Evolutionary conservation across 2,329 filamentous ascomycete species (phyloP), one percentile per base, ranked within the genome.

Genomic region (Fusarium bulbicola): DNA sequence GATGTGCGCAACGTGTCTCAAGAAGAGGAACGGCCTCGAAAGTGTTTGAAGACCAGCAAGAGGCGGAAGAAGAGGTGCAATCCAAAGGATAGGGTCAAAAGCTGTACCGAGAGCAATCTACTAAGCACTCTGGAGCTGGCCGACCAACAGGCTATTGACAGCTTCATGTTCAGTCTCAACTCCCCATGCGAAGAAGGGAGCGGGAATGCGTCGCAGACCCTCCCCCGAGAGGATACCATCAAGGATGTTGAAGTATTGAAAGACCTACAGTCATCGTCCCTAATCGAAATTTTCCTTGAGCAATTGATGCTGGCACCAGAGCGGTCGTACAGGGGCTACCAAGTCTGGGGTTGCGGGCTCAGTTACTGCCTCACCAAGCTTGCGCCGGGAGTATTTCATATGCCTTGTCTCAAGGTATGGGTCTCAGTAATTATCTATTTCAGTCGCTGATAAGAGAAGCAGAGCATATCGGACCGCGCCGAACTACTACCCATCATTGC

Each of bases 381-480:
- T 11, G 76, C 77, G 8, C 83, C 83, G 0, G 80, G 80, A 21
- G 80, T 84, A 21, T 84, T 84, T 34, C 72, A 83, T 56, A 73
- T 81, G 32, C 71, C 76, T 21, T 82, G 83, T 73, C 74, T 84
- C 18, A 78, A 79, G 71, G 83, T 83, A 74, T 40, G 63, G 26
- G 6, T 40, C 12, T 14, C 10, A 18, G 14, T 10, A 26, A 24
- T 36, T 11, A 34, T 10, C 4, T 14, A 24, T 21, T 18, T 26
- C 18, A n/a, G 18, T 20, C 24, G 13, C 72, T 78, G 36, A 78
- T 24, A 9, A 21, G 24, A 36, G 18, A 9, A 43, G 52, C 16
- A 82, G 81, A 58, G 54, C 13, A 39, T 82, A 42, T 70, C 74
- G 16, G 73, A 76, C 6, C 78, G 77, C 26, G 76, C 76, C 26